Base-by-base conservation (phyloP, 2,329 filamentous ascomycete genomes). In the Cladobotryum mycophilum region DNA sequence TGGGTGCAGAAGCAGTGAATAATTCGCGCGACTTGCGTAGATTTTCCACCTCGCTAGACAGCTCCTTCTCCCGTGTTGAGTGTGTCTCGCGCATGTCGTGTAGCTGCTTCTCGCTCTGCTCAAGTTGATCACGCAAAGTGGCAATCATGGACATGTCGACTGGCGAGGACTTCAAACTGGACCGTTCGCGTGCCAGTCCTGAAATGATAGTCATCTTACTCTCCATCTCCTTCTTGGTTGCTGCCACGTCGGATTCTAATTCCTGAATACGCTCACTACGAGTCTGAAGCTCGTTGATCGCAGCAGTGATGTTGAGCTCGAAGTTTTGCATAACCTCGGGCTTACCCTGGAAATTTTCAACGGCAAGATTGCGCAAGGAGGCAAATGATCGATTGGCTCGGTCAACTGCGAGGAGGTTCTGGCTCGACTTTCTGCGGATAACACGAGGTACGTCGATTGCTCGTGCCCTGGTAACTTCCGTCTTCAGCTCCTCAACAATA, bases 131-230 rank as follows among this genome's bases (percentile, higher is more conserved):
- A 53, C 88, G 86, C 73, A 99, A 81, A 14, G 85, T 86, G 4
- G 89, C 86, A 33, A 97, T 85, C 56, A 96, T 84, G 0, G 89
- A 91, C 65, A 96, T 95, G 63, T 99, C 93, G 64, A 96, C 85
- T 7, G 90, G 87, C 20, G 87, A 86, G 2, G 66, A 80, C 65
- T 92, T 89, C 71, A 96, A 78, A 70, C 90, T 96, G 3, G 89
- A 92, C 53, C 95, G 80, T 69, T 99, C 95, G 48, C 93, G 85
- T 3, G 93, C 95, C 56, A 99, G 76, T 6, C 93, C 93, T 30
- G 89, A 89, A 60, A 99, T 97, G 64, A 99, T 91, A 30, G 89
- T 88, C 76, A 92, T 90, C 79, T 99, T 99, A 55, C 81, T 85
- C 64, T 99, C 93, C 86, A 97, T 95, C 68, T 99, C 93, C 73